These are phyloP conservation scores for Parietichytrium sp. DNA, from an alignment of 108 stramenopile genomes.

Conservation along the genomic window DNA sequence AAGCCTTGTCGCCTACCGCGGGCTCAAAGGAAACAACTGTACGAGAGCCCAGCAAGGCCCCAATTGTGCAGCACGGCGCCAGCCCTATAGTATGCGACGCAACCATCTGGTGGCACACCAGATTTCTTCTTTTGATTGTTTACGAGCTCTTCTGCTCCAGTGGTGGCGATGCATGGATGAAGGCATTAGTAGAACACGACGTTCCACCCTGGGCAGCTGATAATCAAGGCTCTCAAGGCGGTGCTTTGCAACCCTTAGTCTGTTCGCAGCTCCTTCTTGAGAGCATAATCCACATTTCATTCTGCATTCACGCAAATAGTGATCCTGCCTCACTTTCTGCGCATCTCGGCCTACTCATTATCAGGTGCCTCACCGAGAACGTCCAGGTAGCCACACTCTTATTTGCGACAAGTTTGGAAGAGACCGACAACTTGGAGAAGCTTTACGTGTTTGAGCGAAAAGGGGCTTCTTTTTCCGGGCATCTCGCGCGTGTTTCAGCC, in stretches of 20 bases:
- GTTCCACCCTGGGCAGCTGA: slow-evolving; percentile 17
- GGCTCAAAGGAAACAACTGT: neutral
- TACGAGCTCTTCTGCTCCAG: neutral
- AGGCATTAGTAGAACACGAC: slow-evolving; percentile 7
- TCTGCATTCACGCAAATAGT: neutral
- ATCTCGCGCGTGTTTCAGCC: neutral
- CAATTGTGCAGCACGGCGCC: neutral
- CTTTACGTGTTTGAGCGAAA: slow-evolving; percentile 2
- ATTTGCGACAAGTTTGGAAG: neutral
- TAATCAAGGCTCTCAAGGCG: neutral
- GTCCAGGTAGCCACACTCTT: neutral
- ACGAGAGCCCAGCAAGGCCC: neutral
- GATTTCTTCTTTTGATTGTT: neutral
- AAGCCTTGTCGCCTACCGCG: neutral
- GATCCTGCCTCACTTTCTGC: neutral
- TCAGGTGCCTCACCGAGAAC: neutral
- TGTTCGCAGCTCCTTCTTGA: neutral
- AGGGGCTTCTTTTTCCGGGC: neutral
- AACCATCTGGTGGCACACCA: neutral
- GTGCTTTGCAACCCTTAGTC: neutral
- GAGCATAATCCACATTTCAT: neutral
- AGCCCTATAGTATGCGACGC: neutral
- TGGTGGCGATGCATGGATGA: neutral
- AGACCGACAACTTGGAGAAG: neutral
- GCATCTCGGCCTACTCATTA: neutral